Evolutionary conservation across 2,329 filamentous ascomycete species (phyloP).

Genomic region (Apiospora phragmitis): DNA sequence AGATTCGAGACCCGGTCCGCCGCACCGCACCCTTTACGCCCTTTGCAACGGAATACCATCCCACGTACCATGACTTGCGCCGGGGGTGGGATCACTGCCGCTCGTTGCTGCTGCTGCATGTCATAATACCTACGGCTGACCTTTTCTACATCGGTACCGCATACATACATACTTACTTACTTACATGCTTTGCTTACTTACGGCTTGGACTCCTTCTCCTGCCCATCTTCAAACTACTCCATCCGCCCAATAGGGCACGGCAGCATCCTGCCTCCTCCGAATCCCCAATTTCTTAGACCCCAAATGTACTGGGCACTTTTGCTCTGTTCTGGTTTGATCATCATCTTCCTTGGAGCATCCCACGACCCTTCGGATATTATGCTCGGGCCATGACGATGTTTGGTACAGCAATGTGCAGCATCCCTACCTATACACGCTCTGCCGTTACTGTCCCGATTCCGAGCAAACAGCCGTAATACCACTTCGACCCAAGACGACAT

Average conservation of each 20-base stretch:
- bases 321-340: conserved; percentile 2
- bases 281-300: conserved; percentile 4
- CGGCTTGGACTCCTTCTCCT: background rate
- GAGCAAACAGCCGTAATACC: background rate
- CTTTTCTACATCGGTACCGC: background rate
- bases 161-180: background rate
- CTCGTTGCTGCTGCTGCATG: background rate
- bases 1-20: background rate
- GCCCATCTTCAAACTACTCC: background rate
- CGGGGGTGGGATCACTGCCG: conserved; percentile 3
- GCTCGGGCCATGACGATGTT: background rate
- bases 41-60: background rate
- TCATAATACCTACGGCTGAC: background rate
- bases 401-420: conserved; percentile 1
- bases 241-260: conserved; percentile 7
- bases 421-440: background rate
- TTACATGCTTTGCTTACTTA: background rate
- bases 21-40: background rate
- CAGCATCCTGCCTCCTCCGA: conserved; percentile 2
- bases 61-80: conserved; percentile 5
- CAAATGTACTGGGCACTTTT: background rate
- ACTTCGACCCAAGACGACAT: background rate
- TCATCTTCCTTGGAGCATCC: background rate
- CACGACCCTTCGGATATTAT: background rate
- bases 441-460: background rate